Evolutionary conservation across 192 early-diverging fungal species (phyloP), one percentile per base, ranked within the genome.

Genomic region (Podochytrium sp.): DNA sequence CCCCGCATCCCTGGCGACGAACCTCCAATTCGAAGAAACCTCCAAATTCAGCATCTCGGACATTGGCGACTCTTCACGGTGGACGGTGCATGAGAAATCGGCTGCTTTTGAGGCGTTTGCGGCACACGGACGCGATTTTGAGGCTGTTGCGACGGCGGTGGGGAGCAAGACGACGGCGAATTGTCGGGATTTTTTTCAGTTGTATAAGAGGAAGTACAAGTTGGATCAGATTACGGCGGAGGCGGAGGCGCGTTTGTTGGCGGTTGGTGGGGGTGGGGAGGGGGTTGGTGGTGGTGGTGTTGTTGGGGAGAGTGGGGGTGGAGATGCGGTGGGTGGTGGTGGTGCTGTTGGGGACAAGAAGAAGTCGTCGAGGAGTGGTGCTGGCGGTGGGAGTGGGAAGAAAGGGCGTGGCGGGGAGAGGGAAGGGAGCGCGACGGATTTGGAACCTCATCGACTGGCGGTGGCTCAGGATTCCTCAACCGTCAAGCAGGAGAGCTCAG

Each of bases 101-200:
- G 72, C 79, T 5, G 91, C 90, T 0, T 57, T 89, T 16, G 81
- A 87, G 37, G 92, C 82, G 1, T 87, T 93, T 64, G 87, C 87
- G 65, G 80, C 82, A 20, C 81, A 83, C 37, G 92, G 91, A 10
- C 79, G 87, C 2, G 90, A 94, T 57, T 96, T 94, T 81, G 85
- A 82, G 30, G 83, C 81, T 14, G 90, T 95, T 0, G 85, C 94
- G 1, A 80, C 76, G 20, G 74, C 87, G 58, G 89, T 95, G 59
- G 89, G 90, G 2, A 89, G 91, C 2, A 94, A 95, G 76, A 91
- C 92, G 1, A 88, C 83, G 58, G 88, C 87, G 33, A 90, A 95
- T 73, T 94, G 93, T 65, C 83, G 87, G 40, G 91, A 92, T 53
- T 93, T 92, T 72, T 94, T 90, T 71, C 84, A 90, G 75, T 88